Percentiles rank a stretch among this genome's conserved stretches.
These are phyloP conservation scores for Citeromyces siamensis DNA, from an alignment of 1,139 yeast genomes.

Conservation along the genomic window DNA sequence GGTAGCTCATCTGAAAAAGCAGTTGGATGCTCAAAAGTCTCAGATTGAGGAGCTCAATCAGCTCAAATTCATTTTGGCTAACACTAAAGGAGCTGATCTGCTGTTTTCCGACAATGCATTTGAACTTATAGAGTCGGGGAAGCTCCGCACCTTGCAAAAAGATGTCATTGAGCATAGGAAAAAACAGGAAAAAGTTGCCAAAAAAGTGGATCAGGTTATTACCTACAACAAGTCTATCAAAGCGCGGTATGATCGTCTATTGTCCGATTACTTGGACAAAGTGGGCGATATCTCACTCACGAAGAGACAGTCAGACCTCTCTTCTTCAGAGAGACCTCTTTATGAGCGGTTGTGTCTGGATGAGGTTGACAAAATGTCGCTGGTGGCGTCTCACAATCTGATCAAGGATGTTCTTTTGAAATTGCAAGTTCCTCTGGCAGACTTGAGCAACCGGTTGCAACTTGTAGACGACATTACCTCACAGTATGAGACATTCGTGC, in stretches of 20 bases:
- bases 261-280: not conserved
- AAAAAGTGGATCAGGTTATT: not conserved
- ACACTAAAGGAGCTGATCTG: not conserved
- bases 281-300: not conserved
- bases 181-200: not conserved
- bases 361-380: constrained; percentile 8
- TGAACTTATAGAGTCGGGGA: not conserved
- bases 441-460: not conserved
- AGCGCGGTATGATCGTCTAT: not conserved
- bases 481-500: constrained; percentile 1
- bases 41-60: constrained; percentile 1
- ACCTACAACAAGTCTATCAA: not conserved
- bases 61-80: not conserved
- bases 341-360: not conserved
- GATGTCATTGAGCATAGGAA: not conserved
- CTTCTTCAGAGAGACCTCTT: not conserved
- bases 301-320: not conserved
- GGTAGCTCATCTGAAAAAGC: not conserved
- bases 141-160: not conserved
- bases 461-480: not conserved
- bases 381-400: constrained; percentile 10
- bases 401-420: constrained; percentile 9
- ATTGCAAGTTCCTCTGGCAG: constrained; percentile 3
- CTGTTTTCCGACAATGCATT: not conserved
- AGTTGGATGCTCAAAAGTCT: not conserved